Evolutionary conservation across 2,329 filamentous ascomycete genomes (phyloP).

Genomic region (Thelonectria rubi): DNA sequence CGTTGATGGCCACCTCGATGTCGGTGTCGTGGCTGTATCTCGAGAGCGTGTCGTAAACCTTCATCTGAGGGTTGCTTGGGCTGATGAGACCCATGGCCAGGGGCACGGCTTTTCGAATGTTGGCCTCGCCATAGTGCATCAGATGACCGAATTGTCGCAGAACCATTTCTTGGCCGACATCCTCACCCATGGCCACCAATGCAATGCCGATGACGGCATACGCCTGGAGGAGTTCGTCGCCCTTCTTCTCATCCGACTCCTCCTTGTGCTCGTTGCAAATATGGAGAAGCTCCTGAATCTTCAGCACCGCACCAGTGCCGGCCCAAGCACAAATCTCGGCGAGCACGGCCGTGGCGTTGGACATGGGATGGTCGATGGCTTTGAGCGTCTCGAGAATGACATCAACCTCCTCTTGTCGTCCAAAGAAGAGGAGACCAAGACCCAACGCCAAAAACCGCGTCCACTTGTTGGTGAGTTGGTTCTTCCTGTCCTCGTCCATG

Average conservation of each 20-base stretch:
- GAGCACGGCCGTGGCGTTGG: slow-evolving; percentile 92
- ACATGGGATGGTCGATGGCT: slow-evolving; percentile 96
- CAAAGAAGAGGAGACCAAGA: slow-evolving; percentile 92
- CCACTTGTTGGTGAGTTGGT: slow-evolving; percentile 97
- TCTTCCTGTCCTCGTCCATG: slow-evolving; percentile 90
- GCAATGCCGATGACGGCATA: slow-evolving; percentile 96
- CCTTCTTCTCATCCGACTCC: slow-evolving; percentile 92
- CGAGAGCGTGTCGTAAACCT: slow-evolving; percentile 97
- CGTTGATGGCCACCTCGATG: slow-evolving; percentile 96
- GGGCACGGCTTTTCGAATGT: slow-evolving; percentile 95
- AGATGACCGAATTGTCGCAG: slow-evolving; percentile 96
- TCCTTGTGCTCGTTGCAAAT: slow-evolving; percentile 98
- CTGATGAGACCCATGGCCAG: slow-evolving; percentile 96
- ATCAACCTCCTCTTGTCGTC: slow-evolving; percentile 97
- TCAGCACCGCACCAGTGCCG: slow-evolving; percentile 94
- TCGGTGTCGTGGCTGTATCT: slow-evolving; percentile 99
- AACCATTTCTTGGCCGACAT: slow-evolving; percentile 98
- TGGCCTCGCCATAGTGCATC: slow-evolving; percentile 98
- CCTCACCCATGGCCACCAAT: slow-evolving; percentile 96
- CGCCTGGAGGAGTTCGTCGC: slow-evolving; percentile 92
- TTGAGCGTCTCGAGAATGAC: slow-evolving; percentile 97
- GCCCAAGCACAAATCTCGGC: slow-evolving; percentile 98
- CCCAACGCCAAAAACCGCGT: slow-evolving; percentile 95
- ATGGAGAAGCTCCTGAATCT: slow-evolving; percentile 95
- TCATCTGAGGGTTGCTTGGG: slow-evolving; percentile 99